Conservation (phyloP, 2,329 filamentous ascomycete species). For the Truncatella angustata region DNA sequence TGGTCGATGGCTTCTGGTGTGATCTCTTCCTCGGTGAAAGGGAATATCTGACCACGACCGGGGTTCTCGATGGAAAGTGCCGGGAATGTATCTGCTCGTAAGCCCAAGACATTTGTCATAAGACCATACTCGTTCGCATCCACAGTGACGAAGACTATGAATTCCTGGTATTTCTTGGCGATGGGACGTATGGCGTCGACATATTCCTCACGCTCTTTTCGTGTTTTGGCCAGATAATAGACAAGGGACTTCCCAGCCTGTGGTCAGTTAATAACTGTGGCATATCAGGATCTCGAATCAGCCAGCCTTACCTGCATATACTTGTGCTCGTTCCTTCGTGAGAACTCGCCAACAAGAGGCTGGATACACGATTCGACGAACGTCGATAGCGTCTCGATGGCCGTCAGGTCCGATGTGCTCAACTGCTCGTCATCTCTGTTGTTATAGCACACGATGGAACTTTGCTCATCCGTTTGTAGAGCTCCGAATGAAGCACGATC, state of each 20-base stretch:
- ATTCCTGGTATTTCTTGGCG: conserved; percentile 45
- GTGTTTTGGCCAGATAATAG: conserved; percentile 32
- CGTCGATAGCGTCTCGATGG: conserved; percentile 31
- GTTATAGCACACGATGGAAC: conserved; percentile 37
- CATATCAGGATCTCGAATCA: background rate
- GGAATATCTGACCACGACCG: conserved; percentile 42
- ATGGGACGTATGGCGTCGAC: conserved; percentile 34
- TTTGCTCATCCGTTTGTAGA: conserved; percentile 14
- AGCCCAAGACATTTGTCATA: conserved; percentile 38
- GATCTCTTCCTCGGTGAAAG: conserved; percentile 29
- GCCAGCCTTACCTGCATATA: conserved; percentile 32
- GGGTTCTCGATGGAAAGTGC: conserved; percentile 44
- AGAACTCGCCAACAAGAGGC: conserved; percentile 43
- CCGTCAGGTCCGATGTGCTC: conserved; percentile 29
- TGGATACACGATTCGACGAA: conserved; percentile 37
- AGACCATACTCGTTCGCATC: conserved; percentile 44
- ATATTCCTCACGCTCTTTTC: conserved; percentile 33
- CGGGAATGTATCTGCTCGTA: conserved; percentile 24
- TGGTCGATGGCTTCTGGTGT: conserved; percentile 34
- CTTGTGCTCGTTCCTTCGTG: conserved; percentile 41
- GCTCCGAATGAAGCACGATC: conserved; percentile 43
- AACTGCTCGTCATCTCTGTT: conserved; percentile 35
- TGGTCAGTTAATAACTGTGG: background rate
- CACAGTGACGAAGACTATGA: conserved; percentile 46
- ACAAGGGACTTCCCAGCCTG: conserved; percentile 38